Percentiles rank a stretch among this genome's conserved stretches.
These are phyloP conservation scores for Sicyos edulis DNA, from an alignment of 306 rosid species.

Conservation along the genomic window DNA sequence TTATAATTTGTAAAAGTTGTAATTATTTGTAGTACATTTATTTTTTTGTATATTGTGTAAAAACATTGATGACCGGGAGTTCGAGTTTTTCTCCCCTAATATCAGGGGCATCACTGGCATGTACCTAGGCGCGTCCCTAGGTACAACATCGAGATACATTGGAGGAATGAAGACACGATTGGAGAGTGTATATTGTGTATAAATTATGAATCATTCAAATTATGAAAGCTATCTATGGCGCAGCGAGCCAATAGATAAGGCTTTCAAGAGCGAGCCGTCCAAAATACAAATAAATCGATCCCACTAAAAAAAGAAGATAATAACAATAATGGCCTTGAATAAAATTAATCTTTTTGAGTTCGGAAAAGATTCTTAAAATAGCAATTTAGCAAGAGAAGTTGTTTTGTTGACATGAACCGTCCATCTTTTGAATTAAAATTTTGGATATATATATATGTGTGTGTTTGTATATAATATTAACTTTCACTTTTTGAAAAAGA, in stretches of 20 bases:
- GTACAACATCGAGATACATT: too few relatives aligned
- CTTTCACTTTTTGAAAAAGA: conserved; percentile 3
- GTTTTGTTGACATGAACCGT: conserved; percentile 11
- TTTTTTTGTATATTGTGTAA: neutral
- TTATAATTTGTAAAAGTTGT: neutral
- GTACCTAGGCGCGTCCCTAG: too few relatives aligned
- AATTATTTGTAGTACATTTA: neutral
- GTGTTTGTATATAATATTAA: too few relatives aligned
- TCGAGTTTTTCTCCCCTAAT: too few relatives aligned
- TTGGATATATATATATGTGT: neutral
- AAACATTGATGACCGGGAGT: too few relatives aligned
- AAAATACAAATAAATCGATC: neutral
- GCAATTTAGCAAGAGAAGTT: neutral
- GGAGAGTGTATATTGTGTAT: neutral
- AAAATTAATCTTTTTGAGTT: neutral
- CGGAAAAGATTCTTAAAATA: neutral
- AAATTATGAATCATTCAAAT: conserved; percentile 3
- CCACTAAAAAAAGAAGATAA: neutral
- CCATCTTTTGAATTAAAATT: neutral
- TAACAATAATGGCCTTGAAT: neutral
- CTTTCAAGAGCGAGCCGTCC: neutral
- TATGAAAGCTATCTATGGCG: neutral
- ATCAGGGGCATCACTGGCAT: too few relatives aligned
- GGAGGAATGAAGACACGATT: too few relatives aligned
- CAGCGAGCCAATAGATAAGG: conserved; percentile 5